phyloP scores from a whole-genome alignment of 805 yeast species.

The Starmerella sirachaensis region DNA sequence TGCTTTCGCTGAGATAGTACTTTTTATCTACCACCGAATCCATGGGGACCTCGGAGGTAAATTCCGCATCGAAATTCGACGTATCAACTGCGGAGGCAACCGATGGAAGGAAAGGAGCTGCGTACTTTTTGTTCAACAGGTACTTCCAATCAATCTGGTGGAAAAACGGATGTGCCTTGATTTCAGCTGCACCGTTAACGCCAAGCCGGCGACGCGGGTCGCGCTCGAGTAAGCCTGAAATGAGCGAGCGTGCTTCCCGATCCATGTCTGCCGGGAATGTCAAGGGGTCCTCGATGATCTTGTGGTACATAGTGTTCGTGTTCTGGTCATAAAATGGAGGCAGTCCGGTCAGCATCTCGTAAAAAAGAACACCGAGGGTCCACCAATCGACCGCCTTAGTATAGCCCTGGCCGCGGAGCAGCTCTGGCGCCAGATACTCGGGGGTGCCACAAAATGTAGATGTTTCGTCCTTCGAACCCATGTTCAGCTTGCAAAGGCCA shows the following conservation, averaged over 20 bases:
- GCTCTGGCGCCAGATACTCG: slow-evolving; percentile 92
- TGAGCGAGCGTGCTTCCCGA: slow-evolving; percentile 69
- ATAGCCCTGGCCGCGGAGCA: slow-evolving; percentile 82
- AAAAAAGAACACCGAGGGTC: slow-evolving; percentile 88
- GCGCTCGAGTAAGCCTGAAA: slow-evolving; percentile 62
- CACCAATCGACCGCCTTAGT: slow-evolving; percentile 97
- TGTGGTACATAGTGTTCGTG: slow-evolving; percentile 83
- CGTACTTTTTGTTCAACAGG: slow-evolving; percentile 70
- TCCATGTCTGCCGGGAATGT: slow-evolving; percentile 82
- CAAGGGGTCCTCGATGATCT: slow-evolving; percentile 79
- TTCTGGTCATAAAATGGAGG: slow-evolving; percentile 97
- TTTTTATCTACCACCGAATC: slow-evolving; percentile 88
- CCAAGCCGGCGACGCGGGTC: slow-evolving; percentile 77
- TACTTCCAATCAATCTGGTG: slow-evolving; percentile 83
- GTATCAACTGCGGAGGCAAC: slow-evolving; percentile 81
- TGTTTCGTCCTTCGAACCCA: slow-evolving; percentile 74
- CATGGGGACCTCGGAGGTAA: slow-evolving; percentile 83
- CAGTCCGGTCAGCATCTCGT: slow-evolving; percentile 92
- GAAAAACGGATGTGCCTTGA: slow-evolving; percentile 75
- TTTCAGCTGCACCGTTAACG: slow-evolving; percentile 67
- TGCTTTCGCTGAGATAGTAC: slow-evolving; percentile 69
- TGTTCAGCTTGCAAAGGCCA: slow-evolving; percentile 89
- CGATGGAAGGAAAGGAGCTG: slow-evolving; percentile 91
- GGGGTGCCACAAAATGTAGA: slow-evolving; percentile 98
- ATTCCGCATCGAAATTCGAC: slow-evolving; percentile 76